phyloP scores from a whole-genome alignment of 225 moss, liverwort and hornwort species.

The Sphagnum tenellum region DNA sequence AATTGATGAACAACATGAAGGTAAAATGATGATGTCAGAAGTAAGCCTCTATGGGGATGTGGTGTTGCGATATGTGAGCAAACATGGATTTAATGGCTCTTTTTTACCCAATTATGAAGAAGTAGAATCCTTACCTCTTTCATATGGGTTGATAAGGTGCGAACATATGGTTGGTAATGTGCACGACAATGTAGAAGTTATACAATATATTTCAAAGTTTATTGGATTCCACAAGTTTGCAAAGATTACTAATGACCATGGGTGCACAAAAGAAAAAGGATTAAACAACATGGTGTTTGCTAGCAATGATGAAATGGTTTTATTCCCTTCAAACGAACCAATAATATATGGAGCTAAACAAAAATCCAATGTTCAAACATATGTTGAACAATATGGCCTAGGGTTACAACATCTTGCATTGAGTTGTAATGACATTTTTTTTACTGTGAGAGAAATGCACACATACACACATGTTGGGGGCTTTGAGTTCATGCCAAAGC shows the following conservation, averaged over 20 bases:
- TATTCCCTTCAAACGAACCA: slow-evolving; percentile 73
- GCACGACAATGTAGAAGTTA: slow-evolving; percentile 38
- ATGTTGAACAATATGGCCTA: slow-evolving; percentile 78
- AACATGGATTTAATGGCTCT: slow-evolving; percentile 66
- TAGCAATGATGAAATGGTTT: slow-evolving; percentile 69
- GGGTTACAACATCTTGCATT: slow-evolving; percentile 83
- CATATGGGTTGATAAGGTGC: slow-evolving; percentile 66
- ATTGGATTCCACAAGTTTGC: slow-evolving; percentile 77
- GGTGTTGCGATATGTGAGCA: slow-evolving; percentile 77
- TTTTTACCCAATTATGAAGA: slow-evolving; percentile 76
- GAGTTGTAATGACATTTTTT: slow-evolving; percentile 77
- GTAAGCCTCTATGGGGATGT: slow-evolving; percentile 79
- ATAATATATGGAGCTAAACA: slow-evolving; percentile 51
- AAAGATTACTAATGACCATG: slow-evolving; percentile 63
- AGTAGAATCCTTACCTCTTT: slow-evolving; percentile 70
- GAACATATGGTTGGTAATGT: slow-evolving; percentile 85
- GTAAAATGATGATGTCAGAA: slow-evolving; percentile 65
- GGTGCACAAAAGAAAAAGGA: slow-evolving; percentile 61
- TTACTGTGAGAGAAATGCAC: slow-evolving; percentile 77
- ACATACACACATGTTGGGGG: slow-evolving; percentile 69
- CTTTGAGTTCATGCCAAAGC: slow-evolving; percentile 87
- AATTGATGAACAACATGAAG: slow-evolving; percentile 31
- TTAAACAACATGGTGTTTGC: slow-evolving; percentile 68
- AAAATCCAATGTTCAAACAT: slow-evolving; percentile 76
- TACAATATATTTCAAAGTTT: slow-evolving; percentile 45